Base-by-base conservation (phyloP, 805 yeast species). In the Ogataea saltuana region DNA sequence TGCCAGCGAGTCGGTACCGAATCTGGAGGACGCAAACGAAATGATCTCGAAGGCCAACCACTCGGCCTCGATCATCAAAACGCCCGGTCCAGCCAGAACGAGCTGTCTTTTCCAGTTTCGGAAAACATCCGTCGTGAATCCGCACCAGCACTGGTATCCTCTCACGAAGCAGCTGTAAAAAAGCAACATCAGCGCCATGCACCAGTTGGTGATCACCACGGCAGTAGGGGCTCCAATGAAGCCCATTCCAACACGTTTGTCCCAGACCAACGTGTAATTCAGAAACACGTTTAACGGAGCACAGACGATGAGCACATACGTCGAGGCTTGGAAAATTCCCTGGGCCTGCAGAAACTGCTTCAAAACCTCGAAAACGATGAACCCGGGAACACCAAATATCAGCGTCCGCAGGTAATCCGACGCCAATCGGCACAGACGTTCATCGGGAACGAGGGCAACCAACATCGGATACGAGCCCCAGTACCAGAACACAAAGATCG, bases 201-300 rank as follows among this genome's bases (percentile, higher is more conserved):
- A 48, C 78, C 81, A 76, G 53, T 76, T 76, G 49, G 77, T 77
- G 35, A 76, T 73, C 9, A 76, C 74, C 13, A 77, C 80, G 2
- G 82, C 76, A n/a, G 76, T 59, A 5, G 83, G 83, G 2, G 82
- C 81, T 5, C 83, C 83, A 38, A 72, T 56, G 54, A 76, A 78
- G 1, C 83, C 83, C 45, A 78, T 44, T 1, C 82, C 81, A 23
- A 73, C 48, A 4, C 31, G 49, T 25, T 57, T 39, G 51, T 74
- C 65, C 58, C 74, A 64, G 9, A 78, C 83, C 18, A 78, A 65
- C 4, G 64, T 42, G 44, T 66, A 60, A 50, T 76, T 78, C 70
- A 77, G 67, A 4, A 72, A 30, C 8, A 71, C 67, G 54, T 78
- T 78, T 6, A 72, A 63, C 3, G 83, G 83, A 9, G 81, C 81